These are phyloP conservation scores for Leccinum obscurum DNA, from an alignment of 768 basidiomycete genomes.

Conservation along the genomic window DNA sequence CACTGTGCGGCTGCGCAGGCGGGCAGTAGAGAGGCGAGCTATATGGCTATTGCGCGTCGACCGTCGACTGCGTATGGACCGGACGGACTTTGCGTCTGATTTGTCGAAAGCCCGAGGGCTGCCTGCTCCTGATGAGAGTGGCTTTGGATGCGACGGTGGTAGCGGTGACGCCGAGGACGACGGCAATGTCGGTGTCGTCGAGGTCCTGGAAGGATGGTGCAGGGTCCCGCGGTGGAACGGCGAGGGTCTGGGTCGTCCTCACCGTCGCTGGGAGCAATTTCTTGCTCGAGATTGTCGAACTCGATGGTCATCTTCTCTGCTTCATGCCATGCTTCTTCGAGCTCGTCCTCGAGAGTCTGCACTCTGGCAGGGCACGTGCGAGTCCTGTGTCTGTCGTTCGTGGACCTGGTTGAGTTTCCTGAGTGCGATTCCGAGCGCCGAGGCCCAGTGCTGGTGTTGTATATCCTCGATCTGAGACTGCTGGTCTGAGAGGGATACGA, in stretches of 20 bases:
- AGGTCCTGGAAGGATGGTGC: constrained; percentile 15
- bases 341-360: constrained; percentile 60
- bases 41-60: too few relatives aligned
- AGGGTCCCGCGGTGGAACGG: background rate
- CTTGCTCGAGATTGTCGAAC: too few relatives aligned
- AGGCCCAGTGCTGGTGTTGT: constrained; percentile 67
- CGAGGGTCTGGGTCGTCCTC: too few relatives aligned
- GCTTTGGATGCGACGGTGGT: constrained; percentile 40
- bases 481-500: constrained; percentile 62
- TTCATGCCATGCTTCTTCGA: constrained; percentile 80
- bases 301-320: constrained; percentile 64
- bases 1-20: constrained; percentile 58
- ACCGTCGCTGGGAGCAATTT: too few relatives aligned
- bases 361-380: constrained; percentile 47
- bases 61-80: too few relatives aligned
- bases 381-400: constrained; percentile 64
- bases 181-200: constrained; percentile 31
- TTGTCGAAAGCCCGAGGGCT: too few relatives aligned
- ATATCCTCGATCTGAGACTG: constrained; percentile 59
- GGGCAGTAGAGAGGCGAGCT: constrained; percentile 36
- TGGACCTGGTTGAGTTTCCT: constrained; percentile 80
- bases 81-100: too few relatives aligned
- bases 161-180: constrained; percentile 40
- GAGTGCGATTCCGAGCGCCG: constrained; percentile 73
- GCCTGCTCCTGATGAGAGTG: constrained; percentile 23